Base-by-base conservation (phyloP, 1,284 basidiomycete genomes). In the Marasmius oreades region DNA sequence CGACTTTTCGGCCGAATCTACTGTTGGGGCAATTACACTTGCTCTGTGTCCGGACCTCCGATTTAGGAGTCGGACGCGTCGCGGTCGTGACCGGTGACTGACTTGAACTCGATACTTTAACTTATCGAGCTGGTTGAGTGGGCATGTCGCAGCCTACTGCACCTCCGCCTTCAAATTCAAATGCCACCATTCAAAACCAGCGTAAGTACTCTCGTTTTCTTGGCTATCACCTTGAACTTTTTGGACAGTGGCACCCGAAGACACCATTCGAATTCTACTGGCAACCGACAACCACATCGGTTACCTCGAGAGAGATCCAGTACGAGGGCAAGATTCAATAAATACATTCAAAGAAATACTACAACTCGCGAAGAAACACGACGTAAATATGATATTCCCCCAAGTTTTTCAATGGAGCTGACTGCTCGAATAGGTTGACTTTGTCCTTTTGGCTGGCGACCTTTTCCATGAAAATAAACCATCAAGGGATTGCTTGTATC, bases 401-500 rank as follows among this genome's bases (percentile, higher is more conserved):
- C 6, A 31, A 55, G 44, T 52, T 26, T 42, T 33, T 47, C 45
- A 36, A 36, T 51, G 53, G 57, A 58, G 28, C 53, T 24, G 33
- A 22, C 16, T 48, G 24, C 11, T 22, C 16, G 23, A 28, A 23
- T 62, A 94, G 92, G 95, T 96, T 52, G 95, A 98, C 73, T 93
- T 97, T 67, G 82, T 99, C 55, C 81, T 99, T 2, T 84, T 98
- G 1, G 95, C 91, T 12, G 96, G 97, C 10, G 97, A 99, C 71
- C 77, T 99, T 6, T 99, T 99, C 68, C 97, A 99, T 70, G 97
- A 99, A 67, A 99, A 99, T 70, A 85, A 94, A 60, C 97, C 97
- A 0, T 93, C 93, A 28, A 76, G 95, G 63, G 90, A 94, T 43
- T 92, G 91, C 59, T 72, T 99, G 55, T 96, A 93, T 71, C 86